Conservation (phyloP, 495 filamentous ascomycete genomes). For the Xylaria intraflava region DNA sequence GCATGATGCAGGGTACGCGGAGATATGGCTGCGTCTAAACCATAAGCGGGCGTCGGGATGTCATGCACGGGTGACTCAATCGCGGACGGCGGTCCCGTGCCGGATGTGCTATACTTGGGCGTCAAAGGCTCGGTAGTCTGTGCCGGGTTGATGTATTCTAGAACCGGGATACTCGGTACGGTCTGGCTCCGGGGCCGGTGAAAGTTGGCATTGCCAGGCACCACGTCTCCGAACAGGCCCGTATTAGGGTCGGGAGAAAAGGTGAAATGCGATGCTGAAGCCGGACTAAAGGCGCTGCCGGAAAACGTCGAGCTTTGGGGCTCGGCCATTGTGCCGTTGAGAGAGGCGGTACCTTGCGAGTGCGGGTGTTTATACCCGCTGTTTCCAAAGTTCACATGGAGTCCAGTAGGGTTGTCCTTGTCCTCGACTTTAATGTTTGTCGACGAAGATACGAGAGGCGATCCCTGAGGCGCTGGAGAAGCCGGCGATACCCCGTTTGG, state of each 20-base stretch:
- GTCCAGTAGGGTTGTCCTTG: slow-evolving; percentile 35
- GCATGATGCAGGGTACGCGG: slow-evolving; percentile 46
- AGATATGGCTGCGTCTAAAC: slow-evolving; percentile 49
- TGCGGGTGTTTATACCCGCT: slow-evolving; percentile 49
- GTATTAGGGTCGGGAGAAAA: slow-evolving; percentile 70
- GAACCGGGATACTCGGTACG: slow-evolving; percentile 66
- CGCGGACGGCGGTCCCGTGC: slow-evolving; percentile 52
- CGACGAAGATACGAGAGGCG: slow-evolving; percentile 60
- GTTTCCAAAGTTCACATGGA: slow-evolving; percentile 47
- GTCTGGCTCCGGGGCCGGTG: slow-evolving; percentile 87
- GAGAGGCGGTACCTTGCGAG: slow-evolving; percentile 49
- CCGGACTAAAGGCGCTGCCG: slow-evolving; percentile 70
- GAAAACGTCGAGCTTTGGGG: slow-evolving; percentile 62
- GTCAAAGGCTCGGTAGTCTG: slow-evolving; percentile 56
- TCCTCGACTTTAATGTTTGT: slow-evolving; percentile 64
- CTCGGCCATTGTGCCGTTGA: slow-evolving; percentile 53
- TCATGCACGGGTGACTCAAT: slow-evolving; percentile 68
- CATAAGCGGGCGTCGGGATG: slow-evolving; percentile 38
- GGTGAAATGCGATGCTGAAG: slow-evolving; percentile 74
- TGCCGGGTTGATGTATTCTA: slow-evolving; percentile 61
- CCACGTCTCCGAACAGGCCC: slow-evolving; percentile 57
- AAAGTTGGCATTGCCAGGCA: slow-evolving; percentile 44
- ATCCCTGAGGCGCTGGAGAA: slow-evolving; percentile 53
- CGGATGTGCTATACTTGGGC: slow-evolving; percentile 55
- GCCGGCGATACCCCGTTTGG: slow-evolving; percentile 67